Evolutionary conservation across 768 basidiomycete genomes (phyloP), one percentile per base, ranked within the genome.

Genomic region (Podaxis sp.): DNA sequence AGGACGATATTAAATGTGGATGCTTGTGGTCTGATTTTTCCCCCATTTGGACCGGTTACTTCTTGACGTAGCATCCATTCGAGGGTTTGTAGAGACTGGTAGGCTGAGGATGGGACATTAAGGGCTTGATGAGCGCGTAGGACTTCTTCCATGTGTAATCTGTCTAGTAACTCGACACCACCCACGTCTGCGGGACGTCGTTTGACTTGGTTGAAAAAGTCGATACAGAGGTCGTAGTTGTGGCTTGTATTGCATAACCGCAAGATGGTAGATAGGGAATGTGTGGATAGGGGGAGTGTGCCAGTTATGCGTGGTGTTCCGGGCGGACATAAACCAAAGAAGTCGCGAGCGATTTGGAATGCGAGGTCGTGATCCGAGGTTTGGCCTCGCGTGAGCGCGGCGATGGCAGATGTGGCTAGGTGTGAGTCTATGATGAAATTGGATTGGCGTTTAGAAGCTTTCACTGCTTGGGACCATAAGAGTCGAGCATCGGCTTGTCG

Each of bases 51-150:
- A 21, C 75, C 75, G 18, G 75, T 67, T 25, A 79, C 77, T 65
- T 83, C 83, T 61, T 82, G 80, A 55, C 77, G 76, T 56, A 89
- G 70, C 82, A 88, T 87, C 87, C 88, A 90, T 67, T 89, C 81
- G 25, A 93, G 74, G 2, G 72, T 77, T 59, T 83, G 79, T 44
- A 90, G 71, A 4, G 86, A 84, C 60, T 80, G 76, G 9, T 77
- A 71, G 0, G 84, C 79, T 10, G 74, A 65, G 16, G 73, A 72
- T 25, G 73, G 66, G 5, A 72, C 73, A 3, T 79, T 73, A 21
- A 81, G 64, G 25, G 79, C 66, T 16, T 82, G 72, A 50, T 81
- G 78, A 4, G 88, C 84, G 57, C 73, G 78, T 42, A 91, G 69
- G n/a, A 87, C 78, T 55, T 83, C 80, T 63, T 88, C 84, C 63